Evolutionary conservation across 2,329 filamentous ascomycete genomes (phyloP), one percentile per base, ranked within the genome.

Genomic region (Neonectria ditissima): DNA sequence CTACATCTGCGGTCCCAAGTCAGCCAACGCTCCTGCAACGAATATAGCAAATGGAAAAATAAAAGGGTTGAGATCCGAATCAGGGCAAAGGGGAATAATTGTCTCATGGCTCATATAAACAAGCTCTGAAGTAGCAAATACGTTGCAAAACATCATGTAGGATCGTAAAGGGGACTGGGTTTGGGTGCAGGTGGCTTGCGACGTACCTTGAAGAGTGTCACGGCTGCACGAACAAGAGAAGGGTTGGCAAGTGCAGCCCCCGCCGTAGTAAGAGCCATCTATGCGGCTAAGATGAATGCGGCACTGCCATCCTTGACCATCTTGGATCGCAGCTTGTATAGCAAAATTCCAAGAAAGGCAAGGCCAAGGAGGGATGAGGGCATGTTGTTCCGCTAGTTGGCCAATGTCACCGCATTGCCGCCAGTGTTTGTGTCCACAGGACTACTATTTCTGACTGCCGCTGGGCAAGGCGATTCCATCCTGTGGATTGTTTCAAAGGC

Each of bases 191-290:
- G n/a, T 10, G 10, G 32, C 24, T 11, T 18, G 24, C 32, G 56
- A 89, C 94, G 79, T 87, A 99, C 96, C 96, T 99, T 99, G 83
- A 99, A 96, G 77, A 98, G 92, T 99, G 89, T 99, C 96, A 96
- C 96, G 99, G 78, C 94, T 94, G 84, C 92, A 92, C 96, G 82
- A 37, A 99, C 96, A 82, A 99, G 99, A 83, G 99, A 96, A 75
- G 96, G 95, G 91, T 98, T 99, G 89, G 98, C 80, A 96, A 96
- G 90, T 99, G 34, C 13, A n/a, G 34, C 34, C 14, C 5, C 6
- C 30, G 30, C 9, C 3, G 30, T 32, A 13, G 5, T 2, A 14
- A 13, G 16, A n/a, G 34, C 4, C n/a, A n/a, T 37, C 14, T 14
- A n/a, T n/a, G 14, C 34, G 9, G 14, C 14, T 13, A 14, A 5